Conservation (phyloP, 345 rosid genomes). For the Euphorbia tirucalli region DNA sequence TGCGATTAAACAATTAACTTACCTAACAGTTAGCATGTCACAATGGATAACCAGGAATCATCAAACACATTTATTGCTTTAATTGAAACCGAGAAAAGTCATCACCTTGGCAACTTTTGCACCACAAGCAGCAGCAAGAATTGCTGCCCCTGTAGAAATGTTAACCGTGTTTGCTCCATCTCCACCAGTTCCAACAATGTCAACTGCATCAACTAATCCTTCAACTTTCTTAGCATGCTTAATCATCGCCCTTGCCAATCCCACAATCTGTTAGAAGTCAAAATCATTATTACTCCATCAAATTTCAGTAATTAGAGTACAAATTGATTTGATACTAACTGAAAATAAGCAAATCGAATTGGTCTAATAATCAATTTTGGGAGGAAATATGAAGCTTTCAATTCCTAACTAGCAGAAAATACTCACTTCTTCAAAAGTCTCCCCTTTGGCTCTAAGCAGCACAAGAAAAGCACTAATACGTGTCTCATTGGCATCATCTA, state of each 20-base stretch:
- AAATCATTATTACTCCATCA: background rate
- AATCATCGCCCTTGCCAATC: slow-evolving; percentile 84
- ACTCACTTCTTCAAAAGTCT: slow-evolving; percentile 82
- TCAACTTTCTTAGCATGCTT: slow-evolving; percentile 75
- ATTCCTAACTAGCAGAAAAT: background rate
- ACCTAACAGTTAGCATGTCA: background rate
- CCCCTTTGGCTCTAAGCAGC: slow-evolving; percentile 90
- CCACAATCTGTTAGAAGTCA: slow-evolving; percentile 50
- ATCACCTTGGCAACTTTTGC: slow-evolving; percentile 93
- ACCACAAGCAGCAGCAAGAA: slow-evolving; percentile 94
- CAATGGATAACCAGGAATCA: background rate
- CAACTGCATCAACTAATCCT: slow-evolving; percentile 69
- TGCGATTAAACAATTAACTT: slow-evolving; percentile 27
- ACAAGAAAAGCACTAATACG: slow-evolving; percentile 87
- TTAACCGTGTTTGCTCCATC: slow-evolving; percentile 97
- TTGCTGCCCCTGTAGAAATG: slow-evolving; percentile 90
- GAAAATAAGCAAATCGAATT: background rate
- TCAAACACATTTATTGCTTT: background rate
- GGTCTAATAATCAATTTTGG: background rate
- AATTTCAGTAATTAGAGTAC: background rate
- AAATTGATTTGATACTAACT: background rate
- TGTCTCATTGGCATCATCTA: slow-evolving; percentile 57
- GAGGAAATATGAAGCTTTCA: background rate
- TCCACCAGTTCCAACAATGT: slow-evolving; percentile 93
- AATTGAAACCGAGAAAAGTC: background rate